Evolutionary conservation across 805 yeast genomes (phyloP).

Genomic region (Lipomyces orientalis): DNA sequence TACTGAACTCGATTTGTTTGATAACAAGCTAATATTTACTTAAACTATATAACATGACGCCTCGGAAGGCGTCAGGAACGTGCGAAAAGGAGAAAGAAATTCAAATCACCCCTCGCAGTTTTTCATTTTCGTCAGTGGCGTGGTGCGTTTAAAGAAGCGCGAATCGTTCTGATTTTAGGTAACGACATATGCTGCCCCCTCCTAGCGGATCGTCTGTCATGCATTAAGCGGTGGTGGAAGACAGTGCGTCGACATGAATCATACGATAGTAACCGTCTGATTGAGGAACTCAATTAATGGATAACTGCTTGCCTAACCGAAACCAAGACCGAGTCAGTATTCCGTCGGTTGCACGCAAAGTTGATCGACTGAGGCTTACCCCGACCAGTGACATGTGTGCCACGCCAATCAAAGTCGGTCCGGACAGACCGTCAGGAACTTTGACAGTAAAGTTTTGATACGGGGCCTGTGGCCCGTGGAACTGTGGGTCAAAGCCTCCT

Average conservation of each 20-base stretch:
- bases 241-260: too few relatives aligned
- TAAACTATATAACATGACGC: too few relatives aligned
- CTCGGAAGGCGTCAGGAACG: too few relatives aligned
- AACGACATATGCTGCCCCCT: too few relatives aligned
- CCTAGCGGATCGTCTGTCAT: too few relatives aligned
- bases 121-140: too few relatives aligned
- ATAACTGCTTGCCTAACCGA: not conserved
- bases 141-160: too few relatives aligned
- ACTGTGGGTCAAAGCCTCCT: not conserved
- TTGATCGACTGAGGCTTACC: not conserved
- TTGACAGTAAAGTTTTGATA: not conserved
- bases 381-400: not conserved
- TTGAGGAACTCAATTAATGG: not conserved
- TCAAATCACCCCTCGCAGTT: too few relatives aligned
- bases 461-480: not conserved
- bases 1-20: too few relatives aligned
- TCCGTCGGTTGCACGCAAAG: not conserved
- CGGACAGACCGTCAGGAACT: not conserved
- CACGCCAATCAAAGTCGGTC: not conserved
- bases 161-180: too few relatives aligned
- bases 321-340: not conserved
- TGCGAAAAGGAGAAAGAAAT: too few relatives aligned
- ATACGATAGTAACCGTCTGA: not conserved
- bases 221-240: not conserved
- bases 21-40: too few relatives aligned